A percentile compares a stretch with the other conserved stretches of the same genome.
phyloP scores from a whole-genome alignment of 768 basidiomycete genomes.

The Leccinum subgranulosum region DNA sequence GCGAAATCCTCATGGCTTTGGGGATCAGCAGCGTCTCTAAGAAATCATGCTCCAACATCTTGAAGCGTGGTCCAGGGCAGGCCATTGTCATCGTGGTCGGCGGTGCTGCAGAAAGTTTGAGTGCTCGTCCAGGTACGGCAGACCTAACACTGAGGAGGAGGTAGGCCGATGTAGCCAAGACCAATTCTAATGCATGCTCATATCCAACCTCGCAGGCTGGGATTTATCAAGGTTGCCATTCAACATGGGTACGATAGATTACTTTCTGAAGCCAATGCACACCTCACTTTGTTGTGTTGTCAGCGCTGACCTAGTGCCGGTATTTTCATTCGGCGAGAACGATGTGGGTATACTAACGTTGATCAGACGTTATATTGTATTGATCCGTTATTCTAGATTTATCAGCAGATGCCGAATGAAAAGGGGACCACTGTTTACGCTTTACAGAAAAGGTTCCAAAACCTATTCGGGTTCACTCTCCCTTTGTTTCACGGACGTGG shows the following conservation, averaged over 20 bases:
- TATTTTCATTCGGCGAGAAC: constrained; percentile 98
- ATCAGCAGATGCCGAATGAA: constrained; percentile 94
- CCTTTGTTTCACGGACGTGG: constrained; percentile 98
- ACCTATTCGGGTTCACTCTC: constrained; percentile 90
- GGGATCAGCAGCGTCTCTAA: constrained; percentile 95
- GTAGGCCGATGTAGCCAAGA: constrained; percentile 29
- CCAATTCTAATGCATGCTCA: background rate
- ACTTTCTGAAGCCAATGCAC: background rate
- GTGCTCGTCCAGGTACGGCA: constrained; percentile 95
- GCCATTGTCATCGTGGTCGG: constrained; percentile 96
- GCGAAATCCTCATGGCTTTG: constrained; percentile 82
- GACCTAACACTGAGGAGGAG: constrained; percentile 77
- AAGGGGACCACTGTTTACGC: constrained; percentile 85
- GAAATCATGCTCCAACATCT: constrained; percentile 84
- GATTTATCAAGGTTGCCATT: constrained; percentile 94
- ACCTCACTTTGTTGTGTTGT: constrained; percentile 1
- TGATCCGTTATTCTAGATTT: constrained; percentile 59
- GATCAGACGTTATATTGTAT: background rate
- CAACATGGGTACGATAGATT: constrained; percentile 65
- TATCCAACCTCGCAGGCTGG: constrained; percentile 49
- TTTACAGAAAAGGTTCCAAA: constrained; percentile 89
- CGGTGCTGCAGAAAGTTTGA: constrained; percentile 91
- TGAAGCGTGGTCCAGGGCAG: constrained; percentile 54
- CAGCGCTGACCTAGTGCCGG: constrained; percentile 94
- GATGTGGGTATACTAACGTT: constrained; percentile 56